These are phyloP conservation scores for Gossypium turneri DNA, from an alignment of 345 rosid genomes.

Conservation along the genomic window DNA sequence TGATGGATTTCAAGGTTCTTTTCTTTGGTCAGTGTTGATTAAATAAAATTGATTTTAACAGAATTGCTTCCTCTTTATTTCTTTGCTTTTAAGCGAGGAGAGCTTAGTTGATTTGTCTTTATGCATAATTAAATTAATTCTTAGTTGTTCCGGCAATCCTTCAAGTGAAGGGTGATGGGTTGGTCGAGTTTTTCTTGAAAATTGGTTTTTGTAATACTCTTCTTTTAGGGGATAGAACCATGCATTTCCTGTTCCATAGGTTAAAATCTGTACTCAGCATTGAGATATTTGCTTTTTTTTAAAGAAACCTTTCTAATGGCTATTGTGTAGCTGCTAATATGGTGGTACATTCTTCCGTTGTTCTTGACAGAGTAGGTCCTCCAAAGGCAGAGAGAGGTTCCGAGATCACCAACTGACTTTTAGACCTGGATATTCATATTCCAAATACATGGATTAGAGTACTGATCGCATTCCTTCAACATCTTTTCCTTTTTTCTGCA, in stretches of 20 bases:
- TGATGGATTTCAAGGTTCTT: background rate
- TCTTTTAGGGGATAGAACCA: background rate
- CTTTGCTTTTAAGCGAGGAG: conserved; percentile 9
- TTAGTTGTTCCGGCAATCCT: background rate
- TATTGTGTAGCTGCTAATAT: background rate
- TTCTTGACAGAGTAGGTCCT: conserved; percentile 14
- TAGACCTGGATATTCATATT: background rate
- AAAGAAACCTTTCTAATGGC: background rate
- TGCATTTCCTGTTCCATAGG: background rate
- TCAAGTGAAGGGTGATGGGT: background rate
- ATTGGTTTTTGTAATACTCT: background rate
- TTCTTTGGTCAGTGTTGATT: background rate
- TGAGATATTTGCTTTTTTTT: background rate
- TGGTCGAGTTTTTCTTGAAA: conserved; percentile 1
- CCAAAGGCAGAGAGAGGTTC: conserved; percentile 21
- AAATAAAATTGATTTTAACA: background rate
- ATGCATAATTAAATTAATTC: background rate
- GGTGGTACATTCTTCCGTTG: background rate
- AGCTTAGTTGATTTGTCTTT: background rate
- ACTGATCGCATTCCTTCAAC: conserved; percentile 11
- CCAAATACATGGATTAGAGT: conserved; percentile 29
- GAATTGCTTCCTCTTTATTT: background rate
- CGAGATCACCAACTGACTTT: background rate
- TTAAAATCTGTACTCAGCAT: background rate
- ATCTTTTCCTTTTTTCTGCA: background rate